A percentile compares a stretch with the other conserved stretches of the same genome.
Conservation (phyloP, 176 grass and related monocot species). For the Eleusine coracana region DNA sequence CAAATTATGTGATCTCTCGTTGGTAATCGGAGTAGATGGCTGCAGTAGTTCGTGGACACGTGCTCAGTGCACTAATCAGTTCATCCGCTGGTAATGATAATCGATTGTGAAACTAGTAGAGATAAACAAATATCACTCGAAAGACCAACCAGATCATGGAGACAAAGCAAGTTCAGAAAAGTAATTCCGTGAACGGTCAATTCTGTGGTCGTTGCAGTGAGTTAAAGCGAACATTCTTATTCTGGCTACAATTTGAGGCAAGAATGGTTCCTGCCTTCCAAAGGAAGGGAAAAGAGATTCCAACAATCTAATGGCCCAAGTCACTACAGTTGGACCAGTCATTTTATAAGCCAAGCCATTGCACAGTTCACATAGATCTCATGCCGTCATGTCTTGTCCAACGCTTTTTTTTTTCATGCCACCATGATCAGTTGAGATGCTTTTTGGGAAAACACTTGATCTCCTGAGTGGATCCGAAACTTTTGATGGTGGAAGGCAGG, state of each 20-base stretch:
- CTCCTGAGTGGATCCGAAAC: not conserved
- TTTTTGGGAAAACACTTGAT: not conserved
- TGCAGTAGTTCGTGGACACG: not conserved
- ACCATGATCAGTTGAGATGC: not conserved
- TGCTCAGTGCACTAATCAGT: not conserved
- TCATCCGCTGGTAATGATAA: not conserved
- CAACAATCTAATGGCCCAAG: not conserved
- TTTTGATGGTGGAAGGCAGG: slow-evolving; percentile 30
- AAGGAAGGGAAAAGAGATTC: slow-evolving; percentile 28
- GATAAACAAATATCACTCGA: not conserved
- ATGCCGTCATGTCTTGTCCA: not conserved
- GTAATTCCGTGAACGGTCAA: not conserved
- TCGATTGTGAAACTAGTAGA: not conserved
- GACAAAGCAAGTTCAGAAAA: not conserved
- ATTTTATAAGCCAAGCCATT: not conserved
- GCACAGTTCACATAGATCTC: not conserved
- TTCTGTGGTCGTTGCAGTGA: not conserved
- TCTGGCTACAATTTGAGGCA: not conserved
- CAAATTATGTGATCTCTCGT: not conserved
- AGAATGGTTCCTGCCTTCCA: slow-evolving; percentile 33
- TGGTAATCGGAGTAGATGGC: not conserved
- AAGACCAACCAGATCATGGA: not conserved
- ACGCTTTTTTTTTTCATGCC: not conserved
- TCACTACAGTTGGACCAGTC: too few species aligned
- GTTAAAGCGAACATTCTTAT: not conserved